Conservation (phyloP, 768 basidiomycete genomes). For the Russula sp. region DNA sequence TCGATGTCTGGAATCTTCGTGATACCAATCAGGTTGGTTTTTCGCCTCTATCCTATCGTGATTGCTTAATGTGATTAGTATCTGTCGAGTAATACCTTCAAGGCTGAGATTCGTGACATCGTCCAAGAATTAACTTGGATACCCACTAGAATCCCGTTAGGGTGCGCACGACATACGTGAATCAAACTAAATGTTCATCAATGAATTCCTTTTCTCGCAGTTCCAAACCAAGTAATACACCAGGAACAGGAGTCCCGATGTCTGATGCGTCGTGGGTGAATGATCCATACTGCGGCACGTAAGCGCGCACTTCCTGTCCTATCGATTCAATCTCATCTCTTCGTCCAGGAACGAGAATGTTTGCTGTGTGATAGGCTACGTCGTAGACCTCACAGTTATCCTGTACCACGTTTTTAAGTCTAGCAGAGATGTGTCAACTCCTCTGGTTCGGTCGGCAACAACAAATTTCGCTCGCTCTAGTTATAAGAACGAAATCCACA, state of each 20-base stretch:
- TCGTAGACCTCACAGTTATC: conserved; percentile 7
- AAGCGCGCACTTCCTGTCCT: background rate
- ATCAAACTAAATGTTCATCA: background rate
- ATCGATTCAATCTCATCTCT: background rate
- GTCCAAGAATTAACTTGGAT: background rate
- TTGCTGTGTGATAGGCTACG: conserved; percentile 7
- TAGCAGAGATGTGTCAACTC: background rate
- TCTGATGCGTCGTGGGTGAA: background rate
- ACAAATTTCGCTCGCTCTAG: background rate
- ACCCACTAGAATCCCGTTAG: background rate
- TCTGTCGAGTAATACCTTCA: background rate
- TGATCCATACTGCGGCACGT: background rate
- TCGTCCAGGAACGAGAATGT: conserved; percentile 2
- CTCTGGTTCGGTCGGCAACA: background rate
- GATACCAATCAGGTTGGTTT: background rate
- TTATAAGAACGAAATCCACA: background rate
- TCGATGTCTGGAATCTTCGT: conserved; percentile 5
- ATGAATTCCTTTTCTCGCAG: background rate
- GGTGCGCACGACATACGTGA: background rate
- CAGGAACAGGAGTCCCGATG: background rate
- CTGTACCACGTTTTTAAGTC: background rate
- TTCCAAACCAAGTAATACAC: background rate
- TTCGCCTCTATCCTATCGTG: background rate
- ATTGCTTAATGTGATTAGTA: background rate
- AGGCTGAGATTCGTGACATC: background rate